phyloP scores from a whole-genome alignment of 169 alveolate genomes.

The Eimeria maxima region DNA sequence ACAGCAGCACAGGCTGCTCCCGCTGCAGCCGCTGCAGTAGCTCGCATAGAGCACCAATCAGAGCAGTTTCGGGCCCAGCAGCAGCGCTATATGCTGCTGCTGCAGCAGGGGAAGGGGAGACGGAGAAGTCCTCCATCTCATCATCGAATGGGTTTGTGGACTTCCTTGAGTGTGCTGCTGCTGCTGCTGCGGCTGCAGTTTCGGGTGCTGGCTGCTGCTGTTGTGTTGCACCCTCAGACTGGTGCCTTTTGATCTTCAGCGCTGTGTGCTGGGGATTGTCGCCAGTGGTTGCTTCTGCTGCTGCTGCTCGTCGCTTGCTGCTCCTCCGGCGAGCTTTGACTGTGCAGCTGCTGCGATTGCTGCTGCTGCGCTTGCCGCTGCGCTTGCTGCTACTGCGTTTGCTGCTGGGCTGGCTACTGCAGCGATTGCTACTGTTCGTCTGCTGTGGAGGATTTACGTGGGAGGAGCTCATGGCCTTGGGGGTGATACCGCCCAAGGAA shows the following conservation, averaged over 20 bases:
- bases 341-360: not conserved
- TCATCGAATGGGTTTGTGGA: constrained; percentile 26
- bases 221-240: not conserved
- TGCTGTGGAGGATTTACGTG: not conserved
- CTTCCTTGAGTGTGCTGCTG: not conserved
- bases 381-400: too few species aligned
- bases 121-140: not conserved
- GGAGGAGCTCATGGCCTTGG: too few species aligned
- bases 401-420: not conserved
- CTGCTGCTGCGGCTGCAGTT: constrained; percentile 4
- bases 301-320: not conserved
- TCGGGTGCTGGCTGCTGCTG: too few species aligned
- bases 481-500: too few species aligned
- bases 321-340: not conserved
- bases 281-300: not conserved
- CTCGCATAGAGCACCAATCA: not conserved
- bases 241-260: not conserved
- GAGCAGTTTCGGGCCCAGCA: not conserved
- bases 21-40: constrained; percentile 14
- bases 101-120: not conserved
- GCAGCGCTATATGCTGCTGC: too few species aligned
- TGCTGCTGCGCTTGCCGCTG: too few species aligned
- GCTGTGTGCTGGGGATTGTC: not conserved
- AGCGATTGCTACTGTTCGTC: not conserved
- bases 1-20: constrained; percentile 29